These are phyloP conservation scores for Globisporangium emineosum DNA, from an alignment of 352 stramenopile genomes.

Conservation along the genomic window DNA sequence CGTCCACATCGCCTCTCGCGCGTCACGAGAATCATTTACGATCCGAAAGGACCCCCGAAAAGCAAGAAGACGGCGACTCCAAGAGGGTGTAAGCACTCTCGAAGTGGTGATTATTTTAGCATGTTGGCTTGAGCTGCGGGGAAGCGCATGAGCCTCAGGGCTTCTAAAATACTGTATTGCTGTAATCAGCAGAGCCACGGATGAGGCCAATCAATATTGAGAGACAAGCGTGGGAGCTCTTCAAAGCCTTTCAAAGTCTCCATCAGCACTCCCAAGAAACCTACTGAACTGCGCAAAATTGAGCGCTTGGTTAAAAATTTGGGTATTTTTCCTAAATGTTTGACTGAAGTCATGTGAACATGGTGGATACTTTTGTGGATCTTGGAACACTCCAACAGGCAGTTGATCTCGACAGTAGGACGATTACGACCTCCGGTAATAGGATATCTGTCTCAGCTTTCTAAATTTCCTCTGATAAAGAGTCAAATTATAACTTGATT, in stretches of 20 bases:
- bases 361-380: background rate
- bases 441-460: background rate
- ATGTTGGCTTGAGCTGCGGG: no score
- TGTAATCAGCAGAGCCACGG: background rate
- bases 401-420: background rate
- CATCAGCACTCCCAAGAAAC: background rate
- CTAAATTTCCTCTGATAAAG: background rate
- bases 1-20: background rate
- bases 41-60: background rate
- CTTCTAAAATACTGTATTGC: background rate
- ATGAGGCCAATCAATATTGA: background rate
- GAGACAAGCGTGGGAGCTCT: background rate
- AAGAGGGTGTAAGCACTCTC: no score
- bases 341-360: no score
- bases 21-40: background rate
- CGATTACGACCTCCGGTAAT: background rate
- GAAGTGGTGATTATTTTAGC: no score
- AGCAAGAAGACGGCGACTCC: background rate
- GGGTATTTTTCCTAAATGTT: background rate
- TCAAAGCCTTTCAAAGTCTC: background rate
- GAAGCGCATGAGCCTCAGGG: no score
- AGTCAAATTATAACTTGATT: background rate
- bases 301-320: background rate
- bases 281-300: background rate
- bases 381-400: background rate